Evolutionary conservation across 2,329 filamentous ascomycete species (phyloP).

Genomic region (Penicillium sp.): DNA sequence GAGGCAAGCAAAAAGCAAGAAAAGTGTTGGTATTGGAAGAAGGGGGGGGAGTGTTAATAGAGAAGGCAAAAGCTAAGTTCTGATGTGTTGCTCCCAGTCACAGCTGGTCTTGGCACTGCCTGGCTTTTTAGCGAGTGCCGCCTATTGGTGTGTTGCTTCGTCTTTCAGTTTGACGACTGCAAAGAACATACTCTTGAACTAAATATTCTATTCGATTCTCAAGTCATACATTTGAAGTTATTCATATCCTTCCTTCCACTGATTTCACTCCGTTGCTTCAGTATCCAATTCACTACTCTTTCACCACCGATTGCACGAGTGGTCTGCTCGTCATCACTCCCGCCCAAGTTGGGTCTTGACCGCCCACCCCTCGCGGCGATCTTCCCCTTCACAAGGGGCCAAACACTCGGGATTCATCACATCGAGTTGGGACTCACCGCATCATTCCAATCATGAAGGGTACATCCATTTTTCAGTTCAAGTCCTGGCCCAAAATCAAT

Average conservation of each 20-base stretch:
- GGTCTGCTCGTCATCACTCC: constrained; percentile 28
- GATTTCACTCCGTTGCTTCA: not conserved
- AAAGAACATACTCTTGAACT: not conserved
- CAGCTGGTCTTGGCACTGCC: constrained; percentile 27
- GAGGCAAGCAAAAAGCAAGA: constrained; percentile 14
- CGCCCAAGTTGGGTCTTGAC: constrained; percentile 17
- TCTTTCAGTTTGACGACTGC: not conserved
- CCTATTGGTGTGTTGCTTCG: constrained; percentile 17
- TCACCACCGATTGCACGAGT: not conserved
- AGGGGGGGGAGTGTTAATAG: constrained; percentile 24
- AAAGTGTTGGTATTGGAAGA: constrained; percentile 21
- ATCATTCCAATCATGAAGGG: constrained; percentile 50
- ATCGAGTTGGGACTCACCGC: not conserved
- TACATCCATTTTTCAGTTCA: constrained; percentile 48
- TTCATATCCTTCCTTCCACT: not conserved
- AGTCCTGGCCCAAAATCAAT: constrained; percentile 55
- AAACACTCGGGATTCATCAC: not conserved
- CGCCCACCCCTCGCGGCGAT: constrained; percentile 27
- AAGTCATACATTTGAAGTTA: not conserved
- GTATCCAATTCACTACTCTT: not conserved
- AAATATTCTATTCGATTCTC: not conserved
- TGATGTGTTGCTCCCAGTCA: constrained; percentile 28
- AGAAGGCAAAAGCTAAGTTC: constrained; percentile 30
- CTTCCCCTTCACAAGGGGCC: constrained; percentile 6
- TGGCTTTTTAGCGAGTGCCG: constrained; percentile 36